A percentile compares a stretch with the other conserved stretches of the same genome.
These are phyloP conservation scores for Polytrichum formosum DNA, from an alignment of 225 moss, liverwort and hornwort genomes.

Conservation along the genomic window DNA sequence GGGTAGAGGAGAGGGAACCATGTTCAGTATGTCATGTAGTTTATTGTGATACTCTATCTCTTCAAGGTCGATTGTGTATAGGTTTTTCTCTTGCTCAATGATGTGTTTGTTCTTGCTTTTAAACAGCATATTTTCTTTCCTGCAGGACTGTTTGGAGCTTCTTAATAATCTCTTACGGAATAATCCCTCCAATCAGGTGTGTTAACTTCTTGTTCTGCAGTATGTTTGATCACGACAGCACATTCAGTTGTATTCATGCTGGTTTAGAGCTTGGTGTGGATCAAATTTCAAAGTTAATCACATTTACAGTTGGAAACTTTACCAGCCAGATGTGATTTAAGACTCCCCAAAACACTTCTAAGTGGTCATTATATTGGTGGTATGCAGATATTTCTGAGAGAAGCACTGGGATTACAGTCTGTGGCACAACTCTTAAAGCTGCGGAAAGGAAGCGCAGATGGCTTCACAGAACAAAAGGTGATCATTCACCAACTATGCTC, in stretches of 20 bases:
- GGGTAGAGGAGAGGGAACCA: too few relatives aligned
- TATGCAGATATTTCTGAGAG: slow-evolving; percentile 77
- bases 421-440: slow-evolving; percentile 68
- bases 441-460: slow-evolving; percentile 85
- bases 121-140: neutral
- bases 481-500: neutral
- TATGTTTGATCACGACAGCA: too few relatives aligned
- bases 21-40: too few relatives aligned
- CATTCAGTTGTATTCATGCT: too few relatives aligned
- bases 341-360: neutral
- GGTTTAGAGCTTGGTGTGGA: too few relatives aligned
- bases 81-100: neutral
- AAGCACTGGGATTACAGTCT: slow-evolving; percentile 79
- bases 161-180: slow-evolving; percentile 93
- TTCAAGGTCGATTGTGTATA: neutral
- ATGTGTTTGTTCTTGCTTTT: neutral
- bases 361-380: neutral
- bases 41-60: too few relatives aligned
- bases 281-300: too few relatives aligned
- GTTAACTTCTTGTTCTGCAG: neutral
- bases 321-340: neutral
- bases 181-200: slow-evolving; percentile 97
- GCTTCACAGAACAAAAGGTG: slow-evolving; percentile 95
- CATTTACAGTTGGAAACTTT: too few relatives aligned
- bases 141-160: slow-evolving; percentile 97